These are phyloP conservation scores for Teratosphaeriaceae sp. DNA, from an alignment of 2,329 filamentous ascomycete genomes.

Conservation along the genomic window DNA sequence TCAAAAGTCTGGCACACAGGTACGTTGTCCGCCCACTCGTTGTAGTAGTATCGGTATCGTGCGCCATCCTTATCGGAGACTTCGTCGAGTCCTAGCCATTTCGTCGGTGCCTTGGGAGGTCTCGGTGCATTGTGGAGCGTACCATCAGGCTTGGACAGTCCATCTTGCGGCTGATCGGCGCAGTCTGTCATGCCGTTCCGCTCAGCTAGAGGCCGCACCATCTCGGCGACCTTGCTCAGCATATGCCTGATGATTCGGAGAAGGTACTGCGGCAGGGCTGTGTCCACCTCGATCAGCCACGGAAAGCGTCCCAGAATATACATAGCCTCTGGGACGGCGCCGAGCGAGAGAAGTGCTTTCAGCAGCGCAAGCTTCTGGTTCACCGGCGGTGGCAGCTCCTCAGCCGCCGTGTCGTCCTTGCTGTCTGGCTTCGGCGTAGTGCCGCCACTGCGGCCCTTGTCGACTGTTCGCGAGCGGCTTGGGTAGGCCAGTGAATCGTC, in stretches of 20 bases:
- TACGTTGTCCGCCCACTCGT: constrained; percentile 92
- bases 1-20: constrained; percentile 86
- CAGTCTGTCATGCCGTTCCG: constrained; percentile 38
- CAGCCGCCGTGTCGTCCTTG: constrained; percentile 42
- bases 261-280: constrained; percentile 72
- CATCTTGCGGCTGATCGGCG: constrained; percentile 52
- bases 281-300: constrained; percentile 81
- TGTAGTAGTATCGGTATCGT: constrained; percentile 90
- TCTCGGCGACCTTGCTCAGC: constrained; percentile 65
- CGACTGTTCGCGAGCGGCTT: constrained; percentile 35
- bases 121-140: constrained; percentile 49
- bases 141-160: constrained; percentile 62
- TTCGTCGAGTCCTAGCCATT: constrained; percentile 80
- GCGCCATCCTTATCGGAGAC: constrained; percentile 65
- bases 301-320: constrained; percentile 89
- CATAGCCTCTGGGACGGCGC: constrained; percentile 84
- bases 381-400: constrained; percentile 60
- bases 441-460: constrained; percentile 40
- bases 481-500: constrained; percentile 64
- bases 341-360: constrained; percentile 79
- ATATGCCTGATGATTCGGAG: constrained; percentile 81
- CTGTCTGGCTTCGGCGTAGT: constrained; percentile 36
- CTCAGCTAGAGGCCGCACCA: constrained; percentile 42
- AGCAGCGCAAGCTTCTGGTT: constrained; percentile 87
- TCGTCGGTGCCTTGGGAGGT: constrained; percentile 59